Evolutionary conservation across 140 eudicot species (phyloP).

Genomic region (Senecio squalidus): DNA sequence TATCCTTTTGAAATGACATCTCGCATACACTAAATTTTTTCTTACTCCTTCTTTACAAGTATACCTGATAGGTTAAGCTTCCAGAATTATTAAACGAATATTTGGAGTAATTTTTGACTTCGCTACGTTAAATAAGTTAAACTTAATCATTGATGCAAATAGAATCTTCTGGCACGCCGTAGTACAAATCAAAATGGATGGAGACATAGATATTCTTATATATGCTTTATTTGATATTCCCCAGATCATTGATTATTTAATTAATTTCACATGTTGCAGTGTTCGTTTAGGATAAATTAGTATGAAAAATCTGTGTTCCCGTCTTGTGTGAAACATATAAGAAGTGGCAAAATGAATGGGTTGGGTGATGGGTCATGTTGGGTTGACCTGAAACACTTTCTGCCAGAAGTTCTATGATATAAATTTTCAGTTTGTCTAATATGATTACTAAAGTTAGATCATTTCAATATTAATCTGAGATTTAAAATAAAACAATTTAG

Average conservation of each 20-base stretch:
- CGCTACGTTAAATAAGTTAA: not conserved
- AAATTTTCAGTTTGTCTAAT: too few relatives aligned
- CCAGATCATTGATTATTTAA: not conserved
- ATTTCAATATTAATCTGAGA: too few relatives aligned
- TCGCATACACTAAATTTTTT: constrained; percentile 19
- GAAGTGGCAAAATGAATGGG: not conserved
- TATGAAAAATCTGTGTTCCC: not conserved
- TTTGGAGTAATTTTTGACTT: constrained; percentile 4
- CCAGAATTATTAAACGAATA: constrained; percentile 1
- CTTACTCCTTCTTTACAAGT: constrained; percentile 11
- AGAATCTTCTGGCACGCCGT: constrained; percentile 1
- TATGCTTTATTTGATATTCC: not conserved
- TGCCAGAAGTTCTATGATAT: too few relatives aligned
- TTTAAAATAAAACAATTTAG: too few relatives aligned
- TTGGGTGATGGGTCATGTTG: too few relatives aligned
- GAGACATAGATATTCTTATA: constrained; percentile 4
- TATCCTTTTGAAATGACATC: constrained; percentile 27
- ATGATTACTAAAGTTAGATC: too few relatives aligned
- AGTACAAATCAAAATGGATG: constrained; percentile 2
- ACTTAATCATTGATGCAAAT: constrained; percentile 15
- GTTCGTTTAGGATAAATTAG: not conserved
- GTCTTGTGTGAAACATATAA: not conserved
- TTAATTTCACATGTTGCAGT: not conserved
- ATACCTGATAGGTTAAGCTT: constrained; percentile 14
- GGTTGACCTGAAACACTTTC: too few relatives aligned